A percentile compares a stretch with the other conserved stretches of the same genome.
These are phyloP conservation scores for Megacollybia platyphylla DNA, from an alignment of 1,284 basidiomycete genomes.

Conservation along the genomic window DNA sequence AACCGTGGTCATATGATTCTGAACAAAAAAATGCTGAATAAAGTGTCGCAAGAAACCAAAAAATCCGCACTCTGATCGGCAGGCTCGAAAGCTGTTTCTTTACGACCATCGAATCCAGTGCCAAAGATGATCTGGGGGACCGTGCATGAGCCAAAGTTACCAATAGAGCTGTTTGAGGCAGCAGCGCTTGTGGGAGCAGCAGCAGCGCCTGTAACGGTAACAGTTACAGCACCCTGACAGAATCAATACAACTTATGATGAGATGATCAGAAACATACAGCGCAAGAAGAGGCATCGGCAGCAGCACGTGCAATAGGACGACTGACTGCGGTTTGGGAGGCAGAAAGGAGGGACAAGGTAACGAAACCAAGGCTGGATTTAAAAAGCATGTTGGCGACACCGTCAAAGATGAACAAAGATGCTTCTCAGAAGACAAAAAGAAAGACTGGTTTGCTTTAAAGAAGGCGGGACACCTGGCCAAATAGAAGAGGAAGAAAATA, in stretches of 20 bases:
- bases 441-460: conserved; percentile 13
- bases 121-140: conserved; percentile 50
- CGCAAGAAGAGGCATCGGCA: conserved; percentile 11
- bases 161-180: conserved; percentile 16
- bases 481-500: not conserved
- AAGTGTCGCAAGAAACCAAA: conserved; percentile 4
- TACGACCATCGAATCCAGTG: conserved; percentile 42
- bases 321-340: conserved; percentile 24
- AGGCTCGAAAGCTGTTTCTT: conserved; percentile 43
- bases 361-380: conserved; percentile 24
- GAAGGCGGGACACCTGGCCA: conserved; percentile 7
- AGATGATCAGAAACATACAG: conserved; percentile 9
- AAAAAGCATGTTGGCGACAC: conserved; percentile 28
- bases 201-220: conserved; percentile 11
- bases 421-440: conserved; percentile 11
- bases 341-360: conserved; percentile 23
- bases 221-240: conserved; percentile 10
- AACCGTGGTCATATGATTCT: conserved; percentile 36
- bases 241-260: conserved; percentile 12
- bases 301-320: conserved; percentile 10
- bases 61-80: conserved; percentile 22
- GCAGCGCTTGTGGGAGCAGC: conserved; percentile 11
- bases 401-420: conserved; percentile 5
- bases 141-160: conserved; percentile 45
- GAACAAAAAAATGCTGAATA: conserved; percentile 3